Evolutionary conservation across 1,139 yeast genomes (phyloP), one percentile per base, ranked within the genome.

Genomic region (Suhomyces terraborum): DNA sequence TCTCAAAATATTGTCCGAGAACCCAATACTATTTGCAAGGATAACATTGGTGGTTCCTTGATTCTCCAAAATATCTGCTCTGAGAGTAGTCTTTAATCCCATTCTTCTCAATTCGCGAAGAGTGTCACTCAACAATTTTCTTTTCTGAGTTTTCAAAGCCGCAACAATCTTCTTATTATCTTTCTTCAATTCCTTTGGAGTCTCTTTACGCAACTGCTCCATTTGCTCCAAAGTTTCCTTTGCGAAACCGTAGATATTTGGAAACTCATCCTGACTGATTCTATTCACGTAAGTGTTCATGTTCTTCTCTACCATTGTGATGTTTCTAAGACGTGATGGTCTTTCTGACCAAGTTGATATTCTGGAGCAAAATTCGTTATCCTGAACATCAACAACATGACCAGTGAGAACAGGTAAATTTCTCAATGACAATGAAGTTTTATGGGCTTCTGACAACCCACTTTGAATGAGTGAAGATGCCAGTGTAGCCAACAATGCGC

Each of bases 61-160:
- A 3, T 76, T 66, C 17, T 73, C 75, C 40, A 79, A 75, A 16
- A 84, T 77, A 49, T 86, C 91, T 6, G 83, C 73, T 44, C 84
- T 80, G 31, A 82, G 73, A 30, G 78, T 78, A 4, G 83, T 69
- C 52, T 79, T 85, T 51, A 93, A 62, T 1, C 98, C 98, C 55
- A 87, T 77, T 47, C 82, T 68, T 57, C 82, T 79, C 40, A 91
- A 66, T 50, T 87, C 94, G 48, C 81, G 80, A 46, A 93, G 63
- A 0, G 91, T 77, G 46, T 84, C 88, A 63, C 94, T 85, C 45
- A 93, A 66, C 9, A 88, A 64, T 51, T 84, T 86, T 47, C 84
- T 73, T 65, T 93, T 94, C 55, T 88, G 94, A 29, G 83, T 75
- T 54, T 84, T 87, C 59, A 94, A 69, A 3, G 89, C 75, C 2